phyloP scores from a whole-genome alignment of 2,329 filamentous ascomycete genomes.

The Juglanconis sp. region DNA sequence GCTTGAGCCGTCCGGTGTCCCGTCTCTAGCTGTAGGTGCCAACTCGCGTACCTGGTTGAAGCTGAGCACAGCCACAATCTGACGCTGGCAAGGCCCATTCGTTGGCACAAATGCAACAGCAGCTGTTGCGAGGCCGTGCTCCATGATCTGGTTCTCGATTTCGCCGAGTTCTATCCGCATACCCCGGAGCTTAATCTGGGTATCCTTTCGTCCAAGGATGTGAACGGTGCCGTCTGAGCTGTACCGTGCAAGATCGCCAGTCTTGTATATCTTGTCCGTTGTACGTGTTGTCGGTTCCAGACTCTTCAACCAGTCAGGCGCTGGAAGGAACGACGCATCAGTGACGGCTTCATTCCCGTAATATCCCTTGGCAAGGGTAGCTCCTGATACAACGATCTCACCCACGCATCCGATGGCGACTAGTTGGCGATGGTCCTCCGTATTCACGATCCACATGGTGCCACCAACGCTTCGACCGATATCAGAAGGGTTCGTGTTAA shows the following conservation, averaged over 20 bases:
- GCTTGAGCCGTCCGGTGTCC: too few relatives aligned
- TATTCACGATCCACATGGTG: neutral
- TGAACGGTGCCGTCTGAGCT: neutral
- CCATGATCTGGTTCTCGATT: neutral
- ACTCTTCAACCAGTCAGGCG: neutral
- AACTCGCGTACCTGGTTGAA: too few relatives aligned
- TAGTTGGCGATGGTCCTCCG: neutral
- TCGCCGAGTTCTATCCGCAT: neutral
- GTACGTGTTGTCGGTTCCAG: neutral
- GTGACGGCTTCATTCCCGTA: neutral
- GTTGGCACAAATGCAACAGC: neutral
- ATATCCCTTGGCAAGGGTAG: neutral
- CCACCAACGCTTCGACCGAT: neutral
- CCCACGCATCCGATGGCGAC: neutral
- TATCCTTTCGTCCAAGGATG: neutral
- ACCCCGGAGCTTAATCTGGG: slow-evolving; percentile 2
- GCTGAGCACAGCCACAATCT: too few relatives aligned
- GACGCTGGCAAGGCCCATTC: neutral
- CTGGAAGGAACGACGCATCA: neutral
- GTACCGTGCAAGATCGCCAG: neutral
- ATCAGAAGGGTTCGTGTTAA: neutral
- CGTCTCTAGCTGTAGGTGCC: too few relatives aligned
- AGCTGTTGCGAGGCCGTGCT: too few relatives aligned
- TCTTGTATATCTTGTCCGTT: neutral
- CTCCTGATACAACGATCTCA: neutral